Conservation (phyloP, 2,329 filamentous ascomycete species). For the Colletotrichum tabaci region DNA sequence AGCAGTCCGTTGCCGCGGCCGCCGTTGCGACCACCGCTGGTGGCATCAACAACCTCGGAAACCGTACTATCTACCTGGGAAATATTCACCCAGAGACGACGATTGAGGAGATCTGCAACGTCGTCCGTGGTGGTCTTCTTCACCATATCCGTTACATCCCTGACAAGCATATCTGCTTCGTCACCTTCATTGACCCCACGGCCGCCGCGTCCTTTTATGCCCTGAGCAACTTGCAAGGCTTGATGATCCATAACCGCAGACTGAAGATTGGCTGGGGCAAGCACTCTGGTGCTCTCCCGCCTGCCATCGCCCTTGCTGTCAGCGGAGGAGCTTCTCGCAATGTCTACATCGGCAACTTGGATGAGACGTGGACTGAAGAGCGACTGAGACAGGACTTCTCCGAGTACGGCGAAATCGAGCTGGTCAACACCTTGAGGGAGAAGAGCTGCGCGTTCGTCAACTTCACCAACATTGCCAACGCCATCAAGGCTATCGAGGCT, state of each 20-base stretch:
- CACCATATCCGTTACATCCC: constrained; percentile 99
- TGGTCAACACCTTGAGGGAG: constrained; percentile 96
- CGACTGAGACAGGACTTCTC: constrained; percentile 96
- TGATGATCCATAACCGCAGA: constrained; percentile 99
- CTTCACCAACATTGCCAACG: constrained; percentile 99
- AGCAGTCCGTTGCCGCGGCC: constrained; percentile 96
- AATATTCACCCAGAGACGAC: constrained; percentile 99
- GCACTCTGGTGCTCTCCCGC: constrained; percentile 95
- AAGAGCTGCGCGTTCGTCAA: constrained; percentile 99
- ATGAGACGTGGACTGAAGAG: constrained; percentile 98
- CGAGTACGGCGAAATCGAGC: constrained; percentile 96
- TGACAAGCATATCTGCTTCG: constrained; percentile 99
- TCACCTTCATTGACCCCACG: constrained; percentile 98
- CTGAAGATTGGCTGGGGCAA: constrained; percentile 99
- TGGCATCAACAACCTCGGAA: constrained; percentile 96
- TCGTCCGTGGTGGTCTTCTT: constrained; percentile 93
- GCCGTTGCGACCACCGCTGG: constrained; percentile 97
- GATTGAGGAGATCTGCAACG: constrained; percentile 99
- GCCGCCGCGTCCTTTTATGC: constrained; percentile 98
- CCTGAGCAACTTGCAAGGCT: constrained; percentile 93
- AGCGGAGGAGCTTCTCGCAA: constrained; percentile 98
- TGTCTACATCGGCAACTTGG: constrained; percentile 97
- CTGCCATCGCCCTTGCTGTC: constrained; percentile 95
- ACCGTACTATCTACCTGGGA: constrained; percentile 96
- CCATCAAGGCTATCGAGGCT: constrained; percentile 99